Conservation (phyloP, 2,329 filamentous ascomycete species). For the Raffaelea ambrosiae region DNA sequence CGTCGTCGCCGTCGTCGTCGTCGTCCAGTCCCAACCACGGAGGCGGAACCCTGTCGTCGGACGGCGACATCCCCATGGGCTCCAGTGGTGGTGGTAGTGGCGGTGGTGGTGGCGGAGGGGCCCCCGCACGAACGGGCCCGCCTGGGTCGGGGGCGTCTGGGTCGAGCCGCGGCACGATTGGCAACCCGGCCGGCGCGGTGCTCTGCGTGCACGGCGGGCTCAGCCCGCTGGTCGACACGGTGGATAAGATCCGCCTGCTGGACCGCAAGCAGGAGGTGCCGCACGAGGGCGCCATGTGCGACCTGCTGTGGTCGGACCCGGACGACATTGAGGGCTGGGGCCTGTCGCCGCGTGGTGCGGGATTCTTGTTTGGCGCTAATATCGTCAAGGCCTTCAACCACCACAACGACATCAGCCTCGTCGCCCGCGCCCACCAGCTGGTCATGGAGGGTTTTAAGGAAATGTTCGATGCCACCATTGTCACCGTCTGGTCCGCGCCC, state of each 20-base stretch:
- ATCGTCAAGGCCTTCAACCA: conserved; percentile 97
- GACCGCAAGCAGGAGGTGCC: conserved; percentile 98
- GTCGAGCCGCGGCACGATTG: conserved; percentile 53
- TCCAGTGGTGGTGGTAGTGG: conserved; percentile 12
- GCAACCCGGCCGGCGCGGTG: conserved; percentile 70
- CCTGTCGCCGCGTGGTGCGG: conserved; percentile 83
- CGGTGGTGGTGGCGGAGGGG: conserved; percentile 9
- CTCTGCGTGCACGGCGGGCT: conserved; percentile 94
- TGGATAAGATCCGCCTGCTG: conserved; percentile 90
- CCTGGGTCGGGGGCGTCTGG: conserved; percentile 74
- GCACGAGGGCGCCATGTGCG: conserved; percentile 98
- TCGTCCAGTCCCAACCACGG: neutral
- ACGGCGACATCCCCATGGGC: neutral
- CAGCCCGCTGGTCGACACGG: conserved; percentile 80
- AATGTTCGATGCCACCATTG: conserved; percentile 94
- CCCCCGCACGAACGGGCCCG: conserved; percentile 41
- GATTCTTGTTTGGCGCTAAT: conserved; percentile 90
- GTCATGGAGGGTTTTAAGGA: conserved; percentile 99
- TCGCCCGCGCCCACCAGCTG: conserved; percentile 90
- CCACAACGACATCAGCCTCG: conserved; percentile 81
- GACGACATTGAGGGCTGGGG: conserved; percentile 98
- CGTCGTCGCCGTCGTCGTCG: no score
- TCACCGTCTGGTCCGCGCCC: conserved; percentile 96
- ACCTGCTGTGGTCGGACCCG: conserved; percentile 94
- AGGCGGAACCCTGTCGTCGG: no score